A percentile compares a stretch with the other conserved stretches of the same genome.
Conservation (phyloP, 2,329 filamentous ascomycete species). For the Penicillium sp. region DNA sequence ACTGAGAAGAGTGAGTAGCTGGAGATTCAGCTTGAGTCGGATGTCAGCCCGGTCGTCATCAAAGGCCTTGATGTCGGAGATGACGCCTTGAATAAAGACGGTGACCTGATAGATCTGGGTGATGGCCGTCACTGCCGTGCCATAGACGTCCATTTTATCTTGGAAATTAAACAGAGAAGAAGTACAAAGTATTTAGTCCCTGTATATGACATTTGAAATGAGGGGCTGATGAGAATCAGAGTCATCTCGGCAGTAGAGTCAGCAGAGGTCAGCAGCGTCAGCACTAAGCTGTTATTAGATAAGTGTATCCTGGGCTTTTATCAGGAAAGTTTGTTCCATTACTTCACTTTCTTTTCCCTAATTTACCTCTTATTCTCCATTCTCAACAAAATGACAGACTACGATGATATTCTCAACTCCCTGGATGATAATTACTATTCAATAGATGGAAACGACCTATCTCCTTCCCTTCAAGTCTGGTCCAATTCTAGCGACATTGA, state of each 20-base stretch:
- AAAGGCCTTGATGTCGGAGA: conserved; percentile 28
- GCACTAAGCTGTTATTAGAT: background rate
- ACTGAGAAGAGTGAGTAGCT: conserved; percentile 25
- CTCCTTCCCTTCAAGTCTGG: background rate
- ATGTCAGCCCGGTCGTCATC: conserved; percentile 28
- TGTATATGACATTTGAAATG: too few relatives aligned
- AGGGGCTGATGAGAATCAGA: background rate
- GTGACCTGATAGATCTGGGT: conserved; percentile 29
- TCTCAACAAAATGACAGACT: conserved; percentile 6
- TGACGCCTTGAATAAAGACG: conserved; percentile 32
- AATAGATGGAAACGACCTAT: conserved; percentile 1
- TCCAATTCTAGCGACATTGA: conserved; percentile 5
- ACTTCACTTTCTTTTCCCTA: too few relatives aligned
- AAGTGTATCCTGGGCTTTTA: too few relatives aligned
- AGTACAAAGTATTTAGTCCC: too few relatives aligned
- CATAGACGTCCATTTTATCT: conserved; percentile 28
- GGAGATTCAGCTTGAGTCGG: conserved; percentile 24
- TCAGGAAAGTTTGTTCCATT: too few relatives aligned
- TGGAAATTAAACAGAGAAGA: background rate
- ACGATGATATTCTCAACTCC: conserved; percentile 11
- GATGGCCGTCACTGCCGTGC: conserved; percentile 28
- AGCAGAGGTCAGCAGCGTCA: background rate
- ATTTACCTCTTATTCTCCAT: too few relatives aligned
- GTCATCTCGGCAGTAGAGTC: background rate
- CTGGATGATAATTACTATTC: conserved; percentile 9